These are phyloP conservation scores for Francoa sonchifolia DNA, from an alignment of 441 rosid species.

Conservation along the genomic window DNA sequence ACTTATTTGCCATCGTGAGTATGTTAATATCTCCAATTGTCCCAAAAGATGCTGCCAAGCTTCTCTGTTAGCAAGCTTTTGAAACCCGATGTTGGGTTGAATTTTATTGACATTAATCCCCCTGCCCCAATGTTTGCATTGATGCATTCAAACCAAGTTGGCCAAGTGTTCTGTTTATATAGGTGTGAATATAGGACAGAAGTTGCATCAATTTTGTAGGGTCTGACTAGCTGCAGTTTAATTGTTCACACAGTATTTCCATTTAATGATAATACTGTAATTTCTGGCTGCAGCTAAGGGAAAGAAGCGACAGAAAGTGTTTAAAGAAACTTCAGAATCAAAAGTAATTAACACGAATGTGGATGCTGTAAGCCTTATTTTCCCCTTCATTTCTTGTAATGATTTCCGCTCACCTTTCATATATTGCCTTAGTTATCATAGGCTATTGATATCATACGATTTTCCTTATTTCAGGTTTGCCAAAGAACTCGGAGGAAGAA, in stretches of 20 bases:
- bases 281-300: slow-evolving; percentile 25
- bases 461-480: no score
- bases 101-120: background rate
- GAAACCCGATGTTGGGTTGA: no score
- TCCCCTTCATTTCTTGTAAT: background rate
- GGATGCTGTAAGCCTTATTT: slow-evolving; percentile 20
- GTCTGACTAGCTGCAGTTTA: background rate
- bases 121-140: background rate
- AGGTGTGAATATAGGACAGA: no score
- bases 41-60: no score
- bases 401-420: no score
- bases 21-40: background rate
- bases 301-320: slow-evolving; percentile 17
- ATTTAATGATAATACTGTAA: background rate
- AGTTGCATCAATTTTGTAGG: background rate
- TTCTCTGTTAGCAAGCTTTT: no score
- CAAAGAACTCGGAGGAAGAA: no score
- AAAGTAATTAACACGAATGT: slow-evolving; percentile 17
- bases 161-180: no score
- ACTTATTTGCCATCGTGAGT: no score
- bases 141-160: background rate
- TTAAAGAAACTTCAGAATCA: slow-evolving; percentile 14
- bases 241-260: background rate
- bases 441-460: no score
- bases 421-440: no score